These are phyloP conservation scores for Candida labiduridarum DNA, from an alignment of 1,139 yeast species.

Conservation along the genomic window DNA sequence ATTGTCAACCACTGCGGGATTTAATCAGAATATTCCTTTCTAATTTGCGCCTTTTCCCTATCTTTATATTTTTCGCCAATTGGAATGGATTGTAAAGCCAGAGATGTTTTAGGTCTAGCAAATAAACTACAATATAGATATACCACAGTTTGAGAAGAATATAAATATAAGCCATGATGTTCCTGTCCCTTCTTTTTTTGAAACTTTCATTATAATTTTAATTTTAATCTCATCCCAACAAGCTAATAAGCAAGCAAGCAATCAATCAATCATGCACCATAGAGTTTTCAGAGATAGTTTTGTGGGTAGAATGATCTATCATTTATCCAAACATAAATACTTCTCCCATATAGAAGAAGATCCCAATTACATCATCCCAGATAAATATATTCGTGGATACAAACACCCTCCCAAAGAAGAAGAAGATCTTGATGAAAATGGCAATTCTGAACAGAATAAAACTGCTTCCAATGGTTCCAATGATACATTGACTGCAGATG, in stretches of 20 bases:
- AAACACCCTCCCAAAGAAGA: constrained; percentile 4
- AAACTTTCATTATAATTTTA: neutral
- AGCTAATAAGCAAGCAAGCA: neutral
- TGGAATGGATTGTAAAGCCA: too few species aligned
- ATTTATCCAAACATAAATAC: constrained; percentile 26
- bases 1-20: too few species aligned
- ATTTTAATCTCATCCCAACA: neutral
- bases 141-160: too few species aligned
- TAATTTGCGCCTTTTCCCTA: too few species aligned
- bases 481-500: neutral
- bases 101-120: too few species aligned
- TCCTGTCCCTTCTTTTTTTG: neutral
- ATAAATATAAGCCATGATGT: neutral
- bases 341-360: constrained; percentile 32
- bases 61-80: too few species aligned
- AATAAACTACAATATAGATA: too few species aligned
- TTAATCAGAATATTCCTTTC: too few species aligned
- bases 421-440: constrained; percentile 3
- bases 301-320: constrained; percentile 31
- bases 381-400: constrained; percentile 23
- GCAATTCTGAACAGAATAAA: constrained; percentile 1
- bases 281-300: constrained; percentile 30
- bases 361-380: constrained; percentile 33
- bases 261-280: neutral
- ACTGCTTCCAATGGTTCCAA: neutral